Conservation (phyloP, 345 rosid species). For the Citrus reticulata region DNA sequence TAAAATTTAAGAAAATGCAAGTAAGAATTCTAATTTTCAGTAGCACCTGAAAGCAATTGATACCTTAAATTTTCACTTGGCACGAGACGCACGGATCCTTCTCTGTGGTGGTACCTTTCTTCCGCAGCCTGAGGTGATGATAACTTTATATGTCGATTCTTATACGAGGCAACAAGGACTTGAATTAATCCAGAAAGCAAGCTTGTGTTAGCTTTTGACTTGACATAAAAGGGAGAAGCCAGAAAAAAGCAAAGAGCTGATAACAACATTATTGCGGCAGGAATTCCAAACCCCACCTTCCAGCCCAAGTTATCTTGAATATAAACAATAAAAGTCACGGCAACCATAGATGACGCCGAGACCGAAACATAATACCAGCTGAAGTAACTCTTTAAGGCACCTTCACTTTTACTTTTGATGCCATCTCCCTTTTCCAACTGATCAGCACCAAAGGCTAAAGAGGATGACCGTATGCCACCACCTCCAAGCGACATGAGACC, state of each 20-base stretch:
- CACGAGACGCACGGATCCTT: constrained; percentile 18
- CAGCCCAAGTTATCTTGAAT: constrained; percentile 52
- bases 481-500: constrained; percentile 49
- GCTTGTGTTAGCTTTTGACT: constrained; percentile 20
- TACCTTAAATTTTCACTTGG: constrained; percentile 49
- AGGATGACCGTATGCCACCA: constrained; percentile 57
- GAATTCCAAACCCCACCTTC: constrained; percentile 53
- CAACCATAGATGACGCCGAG: constrained; percentile 23
- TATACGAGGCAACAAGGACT: constrained; percentile 36
- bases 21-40: not conserved
- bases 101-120: constrained; percentile 10
- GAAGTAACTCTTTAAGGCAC: constrained; percentile 38
- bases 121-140: constrained; percentile 5
- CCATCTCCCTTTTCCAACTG: constrained; percentile 26
- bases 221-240: constrained; percentile 44
- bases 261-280: constrained; percentile 38
- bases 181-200: constrained; percentile 44
- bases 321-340: constrained; percentile 44
- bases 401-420: constrained; percentile 7
- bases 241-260: constrained; percentile 37
- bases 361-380: constrained; percentile 42
- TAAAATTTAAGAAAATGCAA: not conserved
- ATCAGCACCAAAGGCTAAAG: constrained; percentile 57
- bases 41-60: not conserved
- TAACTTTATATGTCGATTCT: constrained; percentile 24